phyloP scores from a whole-genome alignment of 257 asterid genomes.

The Fraxinus anomala region DNA sequence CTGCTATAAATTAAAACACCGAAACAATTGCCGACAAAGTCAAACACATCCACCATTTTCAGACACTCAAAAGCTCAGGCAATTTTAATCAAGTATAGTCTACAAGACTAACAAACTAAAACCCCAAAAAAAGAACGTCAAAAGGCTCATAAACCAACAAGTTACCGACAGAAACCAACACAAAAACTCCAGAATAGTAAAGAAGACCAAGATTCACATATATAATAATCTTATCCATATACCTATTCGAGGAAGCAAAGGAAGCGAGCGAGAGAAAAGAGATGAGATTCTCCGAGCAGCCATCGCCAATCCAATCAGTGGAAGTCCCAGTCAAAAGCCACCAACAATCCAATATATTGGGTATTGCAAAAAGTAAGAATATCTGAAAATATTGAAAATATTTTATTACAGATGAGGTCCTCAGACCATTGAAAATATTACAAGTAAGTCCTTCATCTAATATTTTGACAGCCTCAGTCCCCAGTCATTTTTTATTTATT shows the following conservation, averaged over 20 bases:
- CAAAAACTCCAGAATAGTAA: neutral
- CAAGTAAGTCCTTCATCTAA: neutral
- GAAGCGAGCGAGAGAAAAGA: slow-evolving; percentile 59
- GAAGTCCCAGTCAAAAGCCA: neutral
- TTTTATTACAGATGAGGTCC: neutral
- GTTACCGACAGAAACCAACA: neutral
- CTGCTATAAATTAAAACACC: neutral
- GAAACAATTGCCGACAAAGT: neutral
- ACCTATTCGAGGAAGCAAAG: slow-evolving; percentile 50
- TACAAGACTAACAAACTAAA: neutral
- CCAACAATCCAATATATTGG: neutral
- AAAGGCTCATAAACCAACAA: neutral
- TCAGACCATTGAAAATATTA: neutral
- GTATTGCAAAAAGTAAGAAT: neutral
- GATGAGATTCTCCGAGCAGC: slow-evolving; percentile 72
- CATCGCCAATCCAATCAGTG: slow-evolving; percentile 34
- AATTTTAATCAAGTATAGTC: neutral
- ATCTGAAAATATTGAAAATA: neutral
- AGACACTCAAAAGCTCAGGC: neutral
- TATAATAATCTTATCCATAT: too few species aligned
- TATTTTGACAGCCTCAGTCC: neutral
- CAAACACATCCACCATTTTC: neutral
- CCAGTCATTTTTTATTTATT: too few species aligned
- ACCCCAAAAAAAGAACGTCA: neutral
- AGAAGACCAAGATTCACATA: too few species aligned